A percentile compares a stretch with the other conserved stretches of the same genome.
These are phyloP conservation scores for Trypethelium eluteriae DNA, from an alignment of 495 filamentous ascomycete species.

Conservation along the genomic window DNA sequence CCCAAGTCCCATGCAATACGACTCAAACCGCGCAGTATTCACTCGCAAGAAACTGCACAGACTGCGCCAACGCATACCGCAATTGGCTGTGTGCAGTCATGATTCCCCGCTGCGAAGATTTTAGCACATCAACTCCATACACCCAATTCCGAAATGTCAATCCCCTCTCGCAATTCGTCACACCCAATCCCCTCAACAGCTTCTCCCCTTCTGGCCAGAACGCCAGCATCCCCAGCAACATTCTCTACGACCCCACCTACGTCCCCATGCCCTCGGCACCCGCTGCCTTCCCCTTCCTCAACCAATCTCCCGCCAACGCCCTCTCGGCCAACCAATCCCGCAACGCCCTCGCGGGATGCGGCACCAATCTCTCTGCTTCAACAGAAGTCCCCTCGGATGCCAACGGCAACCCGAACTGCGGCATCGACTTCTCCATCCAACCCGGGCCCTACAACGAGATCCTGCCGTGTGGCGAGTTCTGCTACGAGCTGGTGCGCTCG, in stretches of 20 bases:
- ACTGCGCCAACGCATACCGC: conserved; percentile 78
- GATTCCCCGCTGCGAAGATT: conserved; percentile 87
- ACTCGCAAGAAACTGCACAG: conserved; percentile 61
- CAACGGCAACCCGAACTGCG: conserved; percentile 46
- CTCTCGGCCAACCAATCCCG: conserved; percentile 22
- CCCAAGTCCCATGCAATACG: conserved; percentile 79
- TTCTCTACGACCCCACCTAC: conserved; percentile 31
- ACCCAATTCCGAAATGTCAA: conserved; percentile 69
- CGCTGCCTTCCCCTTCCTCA: conserved; percentile 20
- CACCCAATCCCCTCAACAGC: not conserved
- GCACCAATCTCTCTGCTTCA: not conserved
- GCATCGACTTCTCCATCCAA: conserved; percentile 61
- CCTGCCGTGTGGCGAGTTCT: conserved; percentile 75
- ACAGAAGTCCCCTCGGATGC: conserved; percentile 10
- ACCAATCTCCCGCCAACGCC: conserved; percentile 18
- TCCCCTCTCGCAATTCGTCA: conserved; percentile 29
- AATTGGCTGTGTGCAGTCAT: conserved; percentile 89
- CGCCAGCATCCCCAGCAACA: conserved; percentile 36
- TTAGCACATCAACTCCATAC: conserved; percentile 46
- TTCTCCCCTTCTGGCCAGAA: conserved; percentile 24
- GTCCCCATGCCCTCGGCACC: conserved; percentile 25
- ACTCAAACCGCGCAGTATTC: conserved; percentile 65
- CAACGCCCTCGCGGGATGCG: conserved; percentile 17
- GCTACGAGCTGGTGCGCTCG: conserved; percentile 70
- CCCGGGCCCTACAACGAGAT: conserved; percentile 94